phyloP scores from a whole-genome alignment of 2,329 filamentous ascomycete species.

The Graphium sp. region DNA sequence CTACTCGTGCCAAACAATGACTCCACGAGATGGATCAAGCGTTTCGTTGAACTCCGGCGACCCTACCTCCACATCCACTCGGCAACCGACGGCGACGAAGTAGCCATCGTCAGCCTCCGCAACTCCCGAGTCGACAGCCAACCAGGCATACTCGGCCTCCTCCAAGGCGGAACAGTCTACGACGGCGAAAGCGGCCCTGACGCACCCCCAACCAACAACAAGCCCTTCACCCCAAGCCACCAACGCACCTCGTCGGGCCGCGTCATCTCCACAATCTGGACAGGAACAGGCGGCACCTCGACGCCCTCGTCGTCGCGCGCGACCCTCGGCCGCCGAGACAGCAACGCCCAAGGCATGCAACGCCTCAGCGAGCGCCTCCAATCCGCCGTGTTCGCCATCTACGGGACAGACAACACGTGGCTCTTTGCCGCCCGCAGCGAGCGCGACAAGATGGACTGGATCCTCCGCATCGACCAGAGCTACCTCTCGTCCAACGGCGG shows the following conservation, averaged over 20 bases:
- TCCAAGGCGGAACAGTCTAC: constrained; percentile 33
- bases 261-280: constrained; percentile 38
- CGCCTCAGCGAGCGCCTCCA: constrained; percentile 41
- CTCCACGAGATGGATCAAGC: constrained; percentile 72
- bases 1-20: constrained; percentile 71
- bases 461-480: constrained; percentile 82
- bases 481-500: constrained; percentile 32
- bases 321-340: constrained; percentile 8
- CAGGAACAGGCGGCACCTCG: constrained; percentile 22
- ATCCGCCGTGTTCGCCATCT: constrained; percentile 79
- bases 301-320: neutral
- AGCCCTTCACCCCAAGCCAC: constrained; percentile 26
- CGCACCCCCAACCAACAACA: too few species aligned
- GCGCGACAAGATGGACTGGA: constrained; percentile 92
- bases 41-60: constrained; percentile 80
- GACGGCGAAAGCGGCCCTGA: constrained; percentile 15
- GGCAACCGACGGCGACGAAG: constrained; percentile 72
- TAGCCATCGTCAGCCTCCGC: constrained; percentile 73
- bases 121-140: constrained; percentile 87
- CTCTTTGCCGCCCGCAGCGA: constrained; percentile 82
- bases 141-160: constrained; percentile 67
- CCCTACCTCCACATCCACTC: constrained; percentile 88
- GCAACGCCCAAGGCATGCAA: constrained; percentile 24
- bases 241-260: constrained; percentile 31
- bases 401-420: constrained; percentile 88